Evolutionary conservation across 2,329 filamentous ascomycete species (phyloP).

Genomic region (Arthrobotrys conoides): DNA sequence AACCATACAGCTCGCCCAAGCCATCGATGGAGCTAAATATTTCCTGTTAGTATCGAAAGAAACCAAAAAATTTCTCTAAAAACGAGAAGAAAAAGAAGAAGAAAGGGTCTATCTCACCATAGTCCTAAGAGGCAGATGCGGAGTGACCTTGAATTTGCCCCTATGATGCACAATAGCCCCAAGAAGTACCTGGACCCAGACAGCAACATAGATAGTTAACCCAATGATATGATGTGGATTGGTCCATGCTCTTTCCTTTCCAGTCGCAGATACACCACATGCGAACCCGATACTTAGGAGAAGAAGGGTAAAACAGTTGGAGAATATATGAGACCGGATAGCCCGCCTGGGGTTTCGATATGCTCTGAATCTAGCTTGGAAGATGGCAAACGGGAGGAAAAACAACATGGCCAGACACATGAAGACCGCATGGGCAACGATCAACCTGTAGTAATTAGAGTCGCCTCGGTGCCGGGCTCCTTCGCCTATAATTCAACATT

Average conservation of each 20-base stretch:
- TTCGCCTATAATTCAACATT: conserved; percentile 56
- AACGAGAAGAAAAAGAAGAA: background rate
- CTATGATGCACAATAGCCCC: conserved; percentile 73
- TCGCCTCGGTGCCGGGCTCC: conserved; percentile 63
- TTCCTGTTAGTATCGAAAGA: background rate
- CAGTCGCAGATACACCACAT: conserved; percentile 83
- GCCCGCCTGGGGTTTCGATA: conserved; percentile 74
- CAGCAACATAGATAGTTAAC: conserved; percentile 80
- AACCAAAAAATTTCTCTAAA: background rate
- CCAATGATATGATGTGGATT: conserved; percentile 91
- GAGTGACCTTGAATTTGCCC: conserved; percentile 58
- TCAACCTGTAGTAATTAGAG: conserved; percentile 75
- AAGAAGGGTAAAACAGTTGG: conserved; percentile 78
- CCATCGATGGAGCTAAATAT: conserved; percentile 84
- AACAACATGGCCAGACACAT: conserved; percentile 81
- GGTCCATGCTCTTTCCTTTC: conserved; percentile 71
- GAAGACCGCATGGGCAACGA: conserved; percentile 80
- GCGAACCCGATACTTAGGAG: conserved; percentile 80
- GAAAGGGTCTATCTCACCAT: conserved; percentile 41
- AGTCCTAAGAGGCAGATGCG: conserved; percentile 53
- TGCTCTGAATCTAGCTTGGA: conserved; percentile 78
- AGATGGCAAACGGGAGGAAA: conserved; percentile 80
- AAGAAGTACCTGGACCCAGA: conserved; percentile 79
- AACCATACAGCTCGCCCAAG: conserved; percentile 82
- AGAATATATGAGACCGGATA: conserved; percentile 79